phyloP scores from a whole-genome alignment of 768 basidiomycete species.

The Suillus alpinus region DNA sequence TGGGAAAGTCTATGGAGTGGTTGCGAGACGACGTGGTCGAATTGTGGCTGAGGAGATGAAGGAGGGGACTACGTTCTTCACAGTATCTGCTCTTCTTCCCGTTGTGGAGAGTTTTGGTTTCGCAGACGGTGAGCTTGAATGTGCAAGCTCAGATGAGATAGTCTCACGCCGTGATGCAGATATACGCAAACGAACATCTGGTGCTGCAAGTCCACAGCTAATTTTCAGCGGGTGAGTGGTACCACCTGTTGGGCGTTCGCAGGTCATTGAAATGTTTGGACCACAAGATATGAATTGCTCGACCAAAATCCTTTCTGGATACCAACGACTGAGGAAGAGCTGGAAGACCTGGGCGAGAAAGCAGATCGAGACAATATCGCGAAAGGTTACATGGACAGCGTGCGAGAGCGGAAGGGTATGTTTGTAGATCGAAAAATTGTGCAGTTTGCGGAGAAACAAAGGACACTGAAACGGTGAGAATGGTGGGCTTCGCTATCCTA shows the following conservation, averaged over 20 bases:
- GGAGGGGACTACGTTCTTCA: slow-evolving; percentile 94
- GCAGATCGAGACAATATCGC: slow-evolving; percentile 93
- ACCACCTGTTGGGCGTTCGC: neutral
- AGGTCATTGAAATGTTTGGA: slow-evolving; percentile 14
- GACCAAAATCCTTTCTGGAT: slow-evolving; percentile 98
- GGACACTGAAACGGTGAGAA: slow-evolving; percentile 68
- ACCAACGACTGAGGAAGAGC: slow-evolving; percentile 92
- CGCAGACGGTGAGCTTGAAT: slow-evolving; percentile 70
- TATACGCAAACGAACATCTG: slow-evolving; percentile 93
- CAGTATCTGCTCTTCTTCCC: slow-evolving; percentile 84
- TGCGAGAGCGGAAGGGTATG: slow-evolving; percentile 91
- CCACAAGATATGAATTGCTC: slow-evolving; percentile 79
- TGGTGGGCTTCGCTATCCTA: slow-evolving; percentile 2
- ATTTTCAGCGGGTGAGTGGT: slow-evolving; percentile 86
- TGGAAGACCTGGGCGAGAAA: slow-evolving; percentile 96
- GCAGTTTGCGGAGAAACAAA: slow-evolving; percentile 95
- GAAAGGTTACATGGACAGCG: slow-evolving; percentile 86
- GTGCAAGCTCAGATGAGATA: neutral
- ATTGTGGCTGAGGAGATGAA: slow-evolving; percentile 99
- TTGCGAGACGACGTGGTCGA: slow-evolving; percentile 84
- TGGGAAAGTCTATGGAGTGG: slow-evolving; percentile 95
- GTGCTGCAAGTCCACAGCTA: slow-evolving; percentile 94
- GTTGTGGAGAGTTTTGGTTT: slow-evolving; percentile 98
- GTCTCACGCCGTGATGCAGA: slow-evolving; percentile 46
- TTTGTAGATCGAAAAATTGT: slow-evolving; percentile 95